phyloP scores from a whole-genome alignment of 805 yeast species.

The Jamesozyma lodderae region DNA sequence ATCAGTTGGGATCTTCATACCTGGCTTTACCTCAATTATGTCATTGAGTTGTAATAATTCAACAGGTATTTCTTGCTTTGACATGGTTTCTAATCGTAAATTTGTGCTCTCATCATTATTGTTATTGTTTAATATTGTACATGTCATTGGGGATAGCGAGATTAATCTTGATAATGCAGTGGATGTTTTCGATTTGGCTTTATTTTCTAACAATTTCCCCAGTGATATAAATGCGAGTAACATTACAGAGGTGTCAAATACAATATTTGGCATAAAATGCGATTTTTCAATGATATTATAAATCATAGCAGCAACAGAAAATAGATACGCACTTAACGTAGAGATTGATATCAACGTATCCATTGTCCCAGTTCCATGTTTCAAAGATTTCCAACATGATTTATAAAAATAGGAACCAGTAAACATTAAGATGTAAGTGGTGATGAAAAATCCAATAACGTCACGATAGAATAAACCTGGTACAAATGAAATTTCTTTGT shows the following conservation, averaged over 20 bases:
- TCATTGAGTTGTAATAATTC: slow-evolving; percentile 75
- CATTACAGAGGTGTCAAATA: slow-evolving; percentile 86
- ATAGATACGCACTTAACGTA: slow-evolving; percentile 66
- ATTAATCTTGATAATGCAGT: slow-evolving; percentile 75
- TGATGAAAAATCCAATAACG: slow-evolving; percentile 55
- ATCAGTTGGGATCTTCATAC: slow-evolving; percentile 86
- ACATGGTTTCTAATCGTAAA: not conserved
- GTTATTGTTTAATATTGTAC: slow-evolving; percentile 42
- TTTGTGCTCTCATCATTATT: slow-evolving; percentile 4
- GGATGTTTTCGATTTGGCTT: slow-evolving; percentile 90
- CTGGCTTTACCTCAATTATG: slow-evolving; percentile 70
- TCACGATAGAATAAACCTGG: slow-evolving; percentile 29
- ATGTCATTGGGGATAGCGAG: slow-evolving; percentile 69
- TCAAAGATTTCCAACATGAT: slow-evolving; percentile 56
- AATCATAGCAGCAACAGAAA: slow-evolving; percentile 58
- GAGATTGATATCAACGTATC: slow-evolving; percentile 82
- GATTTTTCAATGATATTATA: slow-evolving; percentile 33
- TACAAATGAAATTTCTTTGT: slow-evolving; percentile 11
- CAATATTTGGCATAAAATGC: slow-evolving; percentile 48
- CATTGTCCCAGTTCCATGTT: slow-evolving; percentile 76
- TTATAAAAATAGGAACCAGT: slow-evolving; percentile 62
- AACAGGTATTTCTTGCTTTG: slow-evolving; percentile 42
- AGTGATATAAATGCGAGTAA: slow-evolving; percentile 71
- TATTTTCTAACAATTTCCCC: slow-evolving; percentile 87
- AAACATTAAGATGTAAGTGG: slow-evolving; percentile 49